Conservation (phyloP, 1,139 yeast species). For the Saccharomyces hybrid region DNA sequence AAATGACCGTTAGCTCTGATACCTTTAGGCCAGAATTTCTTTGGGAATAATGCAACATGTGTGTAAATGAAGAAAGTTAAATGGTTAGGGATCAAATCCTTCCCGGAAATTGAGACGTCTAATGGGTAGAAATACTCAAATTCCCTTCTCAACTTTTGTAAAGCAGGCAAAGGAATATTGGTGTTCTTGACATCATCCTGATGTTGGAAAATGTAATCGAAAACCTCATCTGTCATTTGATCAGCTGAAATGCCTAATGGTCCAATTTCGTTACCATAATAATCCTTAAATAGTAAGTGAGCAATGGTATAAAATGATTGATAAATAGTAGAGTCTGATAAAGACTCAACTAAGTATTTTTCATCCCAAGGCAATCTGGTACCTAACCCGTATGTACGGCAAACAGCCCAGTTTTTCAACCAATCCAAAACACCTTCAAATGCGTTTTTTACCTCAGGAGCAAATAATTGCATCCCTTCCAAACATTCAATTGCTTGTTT, state of each 20-base stretch:
- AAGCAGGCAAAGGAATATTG: constrained; percentile 59
- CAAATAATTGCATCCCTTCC: constrained; percentile 66
- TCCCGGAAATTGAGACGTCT: constrained; percentile 88
- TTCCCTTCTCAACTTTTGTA: constrained; percentile 77
- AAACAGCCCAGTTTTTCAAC: constrained; percentile 98
- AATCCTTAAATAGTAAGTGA: constrained; percentile 80
- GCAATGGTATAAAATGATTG: constrained; percentile 93
- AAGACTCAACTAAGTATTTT: constrained; percentile 84
- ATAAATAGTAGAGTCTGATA: constrained; percentile 93
- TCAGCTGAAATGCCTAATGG: constrained; percentile 68
- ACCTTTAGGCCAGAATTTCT: constrained; percentile 88
- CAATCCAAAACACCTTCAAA: constrained; percentile 93
- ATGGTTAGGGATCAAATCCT: constrained; percentile 96
- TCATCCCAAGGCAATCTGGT: constrained; percentile 97
- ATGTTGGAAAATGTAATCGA: constrained; percentile 82
- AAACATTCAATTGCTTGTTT: constrained; percentile 78
- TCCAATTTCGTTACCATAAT: constrained; percentile 73
- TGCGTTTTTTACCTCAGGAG: constrained; percentile 81
- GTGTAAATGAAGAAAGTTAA: constrained; percentile 90
- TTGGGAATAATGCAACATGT: constrained; percentile 90
- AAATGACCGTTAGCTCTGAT: constrained; percentile 94
- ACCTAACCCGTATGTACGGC: constrained; percentile 95
- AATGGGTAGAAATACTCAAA: constrained; percentile 94
- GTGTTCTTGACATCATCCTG: constrained; percentile 47
- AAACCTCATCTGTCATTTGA: constrained; percentile 87